Evolutionary conservation across 1,139 yeast genomes (phyloP).

Genomic region (Yamadazyma epiphylla): DNA sequence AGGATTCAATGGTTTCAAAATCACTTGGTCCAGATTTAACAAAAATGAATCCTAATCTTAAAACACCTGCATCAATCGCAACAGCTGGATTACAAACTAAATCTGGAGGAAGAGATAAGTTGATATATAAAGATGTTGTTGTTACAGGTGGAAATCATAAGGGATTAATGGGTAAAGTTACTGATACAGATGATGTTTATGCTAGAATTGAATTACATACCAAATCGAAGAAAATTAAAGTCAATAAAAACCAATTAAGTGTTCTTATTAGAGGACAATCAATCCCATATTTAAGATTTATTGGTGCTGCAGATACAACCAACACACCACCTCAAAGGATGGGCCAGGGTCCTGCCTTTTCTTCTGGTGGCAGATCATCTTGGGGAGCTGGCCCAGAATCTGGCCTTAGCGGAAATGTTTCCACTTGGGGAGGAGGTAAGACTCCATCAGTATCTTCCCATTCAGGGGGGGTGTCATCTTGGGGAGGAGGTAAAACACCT

Average conservation of each 20-base stretch:
- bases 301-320: slow-evolving; percentile 41
- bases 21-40: slow-evolving; percentile 64
- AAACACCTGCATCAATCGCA: slow-evolving; percentile 28
- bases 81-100: slow-evolving; percentile 55
- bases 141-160: slow-evolving; percentile 89
- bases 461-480: slow-evolving; percentile 24
- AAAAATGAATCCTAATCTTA: slow-evolving; percentile 82
- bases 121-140: slow-evolving; percentile 79
- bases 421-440: slow-evolving; percentile 35
- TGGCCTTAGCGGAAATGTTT: slow-evolving; percentile 28
- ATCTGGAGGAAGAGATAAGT: slow-evolving; percentile 73
- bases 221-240: slow-evolving; percentile 82
- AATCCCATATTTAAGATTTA: slow-evolving; percentile 78
- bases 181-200: slow-evolving; percentile 85
- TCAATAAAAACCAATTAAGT: slow-evolving; percentile 71
- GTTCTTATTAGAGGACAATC: slow-evolving; percentile 65
- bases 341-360: slow-evolving; percentile 36
- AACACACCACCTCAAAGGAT: slow-evolving; percentile 16
- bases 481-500: slow-evolving; percentile 31
- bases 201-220: slow-evolving; percentile 95
- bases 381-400: slow-evolving; percentile 35
- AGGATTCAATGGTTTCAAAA: slow-evolving; percentile 60
- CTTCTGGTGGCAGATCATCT: slow-evolving; percentile 38
- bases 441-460: slow-evolving; percentile 5
- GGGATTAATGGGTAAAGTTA: slow-evolving; percentile 90